A percentile compares a stretch with the other conserved stretches of the same genome.
Conservation (phyloP, 108 stramenopile genomes). For the Schizochytrium sp. region DNA sequence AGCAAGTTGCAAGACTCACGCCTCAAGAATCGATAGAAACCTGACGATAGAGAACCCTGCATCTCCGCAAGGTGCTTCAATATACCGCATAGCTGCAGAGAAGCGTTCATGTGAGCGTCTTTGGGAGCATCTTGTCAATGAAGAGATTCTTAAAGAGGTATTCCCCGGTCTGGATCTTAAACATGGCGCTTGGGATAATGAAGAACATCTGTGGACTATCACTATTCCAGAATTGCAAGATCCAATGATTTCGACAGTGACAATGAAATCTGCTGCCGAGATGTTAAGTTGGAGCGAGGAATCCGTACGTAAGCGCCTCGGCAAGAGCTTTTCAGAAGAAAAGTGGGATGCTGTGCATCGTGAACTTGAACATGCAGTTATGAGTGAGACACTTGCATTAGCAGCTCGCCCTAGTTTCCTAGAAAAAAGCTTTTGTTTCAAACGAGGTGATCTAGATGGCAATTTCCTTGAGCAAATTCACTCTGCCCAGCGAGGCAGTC, state of each 20-base stretch:
- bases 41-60: no score
- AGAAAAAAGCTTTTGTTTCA: not conserved
- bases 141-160: not conserved
- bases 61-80: no score
- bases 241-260: not conserved
- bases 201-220: no score
- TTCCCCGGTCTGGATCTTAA: no score
- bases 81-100: not conserved
- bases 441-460: not conserved
- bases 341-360: slow-evolving; percentile 8
- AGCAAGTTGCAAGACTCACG: no score
- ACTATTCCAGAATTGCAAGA: no score
- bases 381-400: slow-evolving; percentile 3
- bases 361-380: slow-evolving; percentile 6
- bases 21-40: no score
- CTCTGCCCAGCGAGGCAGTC: not conserved
- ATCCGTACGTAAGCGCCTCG: not conserved
- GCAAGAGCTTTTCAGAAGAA: not conserved
- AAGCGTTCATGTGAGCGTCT: slow-evolving; percentile 1
- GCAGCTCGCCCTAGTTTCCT: not conserved
- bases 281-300: not conserved
- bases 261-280: not conserved
- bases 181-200: no score
- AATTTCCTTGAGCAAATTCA: not conserved
- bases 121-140: slow-evolving; percentile 11